These are phyloP conservation scores for Sphaerulina populicola DNA, from an alignment of 2,329 filamentous ascomycete genomes.

Conservation along the genomic window DNA sequence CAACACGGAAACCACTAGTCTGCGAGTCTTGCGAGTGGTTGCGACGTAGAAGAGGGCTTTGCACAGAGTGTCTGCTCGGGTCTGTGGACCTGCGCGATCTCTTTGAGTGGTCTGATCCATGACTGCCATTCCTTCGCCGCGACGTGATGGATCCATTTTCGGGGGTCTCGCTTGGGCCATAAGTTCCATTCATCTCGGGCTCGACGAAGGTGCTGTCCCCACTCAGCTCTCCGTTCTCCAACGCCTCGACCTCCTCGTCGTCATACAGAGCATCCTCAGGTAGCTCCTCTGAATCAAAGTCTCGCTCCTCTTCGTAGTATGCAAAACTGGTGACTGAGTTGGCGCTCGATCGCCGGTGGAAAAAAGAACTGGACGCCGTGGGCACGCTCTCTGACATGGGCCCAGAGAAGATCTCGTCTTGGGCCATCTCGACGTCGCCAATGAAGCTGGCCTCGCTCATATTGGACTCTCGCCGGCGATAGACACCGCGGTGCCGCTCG, in stretches of 20 bases:
- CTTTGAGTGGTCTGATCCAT: conserved; percentile 26
- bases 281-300: conserved; percentile 41
- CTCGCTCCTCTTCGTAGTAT: conserved; percentile 69
- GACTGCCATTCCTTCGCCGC: conserved; percentile 35
- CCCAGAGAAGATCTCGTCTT: conserved; percentile 88
- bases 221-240: conserved; percentile 37
- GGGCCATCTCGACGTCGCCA: conserved; percentile 97
- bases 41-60: conserved; percentile 59
- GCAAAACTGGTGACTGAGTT: conserved; percentile 84
- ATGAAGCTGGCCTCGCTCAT: conserved; percentile 61
- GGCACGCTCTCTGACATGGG: conserved; percentile 94
- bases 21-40: conserved; percentile 63
- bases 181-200: conserved; percentile 24
- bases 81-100: conserved; percentile 38
- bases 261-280: conserved; percentile 46
- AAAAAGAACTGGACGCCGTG: conserved; percentile 84
- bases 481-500: conserved; percentile 22
- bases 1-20: conserved; percentile 52
- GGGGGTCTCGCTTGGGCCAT: neutral
- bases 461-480: conserved; percentile 60
- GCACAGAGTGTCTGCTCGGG: conserved; percentile 20
- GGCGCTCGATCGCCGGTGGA: conserved; percentile 68
- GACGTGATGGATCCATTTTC: conserved; percentile 18
- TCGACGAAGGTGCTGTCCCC: conserved; percentile 29
- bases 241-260: conserved; percentile 32